A percentile compares a stretch with the other conserved stretches of the same genome.
These are phyloP conservation scores for Vachellia pachyceras DNA, from an alignment of 306 rosid species.

Conservation along the genomic window DNA sequence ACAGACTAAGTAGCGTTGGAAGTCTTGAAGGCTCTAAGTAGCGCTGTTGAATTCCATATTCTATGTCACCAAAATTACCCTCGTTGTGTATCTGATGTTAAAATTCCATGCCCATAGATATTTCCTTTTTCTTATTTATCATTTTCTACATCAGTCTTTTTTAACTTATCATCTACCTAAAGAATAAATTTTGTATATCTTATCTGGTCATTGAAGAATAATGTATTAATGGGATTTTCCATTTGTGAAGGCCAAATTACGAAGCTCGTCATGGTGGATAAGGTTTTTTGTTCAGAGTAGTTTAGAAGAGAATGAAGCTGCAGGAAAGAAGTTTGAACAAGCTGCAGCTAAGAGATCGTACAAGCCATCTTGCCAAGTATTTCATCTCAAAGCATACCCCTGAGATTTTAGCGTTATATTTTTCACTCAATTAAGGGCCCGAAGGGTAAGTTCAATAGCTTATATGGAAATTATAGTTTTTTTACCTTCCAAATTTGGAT, in stretches of 20 bases:
- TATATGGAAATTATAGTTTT: conserved; percentile 44
- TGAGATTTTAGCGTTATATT: conserved; percentile 44
- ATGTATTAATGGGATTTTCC: background rate
- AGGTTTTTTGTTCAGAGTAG: conserved; percentile 77
- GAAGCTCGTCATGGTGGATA: conserved; percentile 99
- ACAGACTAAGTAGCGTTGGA: background rate
- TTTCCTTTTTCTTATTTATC: conserved; percentile 8
- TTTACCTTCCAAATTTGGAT: background rate
- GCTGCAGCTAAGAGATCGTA: conserved; percentile 79
- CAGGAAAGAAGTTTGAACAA: conserved; percentile 86
- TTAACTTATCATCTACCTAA: background rate
- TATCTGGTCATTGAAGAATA: background rate
- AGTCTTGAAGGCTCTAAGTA: conserved; percentile 2
- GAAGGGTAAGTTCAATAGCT: conserved; percentile 58
- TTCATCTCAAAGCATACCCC: conserved; percentile 81
- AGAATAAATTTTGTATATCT: background rate
- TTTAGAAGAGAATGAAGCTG: conserved; percentile 88
- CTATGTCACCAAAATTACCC: background rate
- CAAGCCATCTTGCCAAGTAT: conserved; percentile 86
- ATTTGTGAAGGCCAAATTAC: conserved; percentile 81
- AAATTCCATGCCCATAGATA: background rate
- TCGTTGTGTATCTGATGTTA: background rate
- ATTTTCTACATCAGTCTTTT: background rate
- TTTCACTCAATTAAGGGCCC: conserved; percentile 49
- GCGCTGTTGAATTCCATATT: background rate